A percentile compares a stretch with the other conserved stretches of the same genome.
Conservation (phyloP, 805 yeast species). For the Starmerella bombicola region DNA sequence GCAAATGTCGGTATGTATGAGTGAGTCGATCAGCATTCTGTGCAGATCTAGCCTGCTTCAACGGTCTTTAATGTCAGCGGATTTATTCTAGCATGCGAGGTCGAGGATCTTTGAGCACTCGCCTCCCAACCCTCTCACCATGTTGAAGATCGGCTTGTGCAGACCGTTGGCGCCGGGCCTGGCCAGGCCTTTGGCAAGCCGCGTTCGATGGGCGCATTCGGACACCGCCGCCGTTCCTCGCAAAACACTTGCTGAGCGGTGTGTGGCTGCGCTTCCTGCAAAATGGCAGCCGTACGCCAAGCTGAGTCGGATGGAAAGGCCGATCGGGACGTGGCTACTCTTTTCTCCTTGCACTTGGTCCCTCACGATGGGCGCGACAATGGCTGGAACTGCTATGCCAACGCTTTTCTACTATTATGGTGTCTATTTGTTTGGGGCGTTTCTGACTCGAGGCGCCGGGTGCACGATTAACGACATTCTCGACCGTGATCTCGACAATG, state of each 20-base stretch:
- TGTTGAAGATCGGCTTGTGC: too few species aligned
- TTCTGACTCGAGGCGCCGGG: constrained; percentile 95
- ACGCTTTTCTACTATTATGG: constrained; percentile 50
- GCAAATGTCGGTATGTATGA: too few species aligned
- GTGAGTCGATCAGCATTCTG: too few species aligned
- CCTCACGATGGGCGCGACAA: constrained; percentile 74
- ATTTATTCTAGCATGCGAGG: too few species aligned
- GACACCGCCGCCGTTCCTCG: too few species aligned
- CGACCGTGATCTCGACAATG: constrained; percentile 69
- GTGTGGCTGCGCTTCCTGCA: constrained; percentile 43
- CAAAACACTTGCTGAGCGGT: constrained; percentile 25
- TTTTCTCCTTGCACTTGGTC: constrained; percentile 87
- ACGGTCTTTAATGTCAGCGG: too few species aligned
- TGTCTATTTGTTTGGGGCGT: constrained; percentile 70
- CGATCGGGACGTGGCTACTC: constrained; percentile 85
- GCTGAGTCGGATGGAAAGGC: constrained; percentile 81
- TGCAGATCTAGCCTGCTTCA: too few species aligned
- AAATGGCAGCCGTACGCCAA: constrained; percentile 82
- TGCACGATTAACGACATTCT: constrained; percentile 87
- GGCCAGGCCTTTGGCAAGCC: too few species aligned
- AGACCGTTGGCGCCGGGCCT: too few species aligned
- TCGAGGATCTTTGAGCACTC: too few species aligned
- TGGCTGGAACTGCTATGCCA: constrained; percentile 50
- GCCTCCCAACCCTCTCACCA: too few species aligned
- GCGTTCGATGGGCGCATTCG: too few species aligned